Percentiles rank a stretch among this genome's conserved stretches.
phyloP scores from a whole-genome alignment of 768 basidiomycete genomes.

The Leccinum sublutescens region DNA sequence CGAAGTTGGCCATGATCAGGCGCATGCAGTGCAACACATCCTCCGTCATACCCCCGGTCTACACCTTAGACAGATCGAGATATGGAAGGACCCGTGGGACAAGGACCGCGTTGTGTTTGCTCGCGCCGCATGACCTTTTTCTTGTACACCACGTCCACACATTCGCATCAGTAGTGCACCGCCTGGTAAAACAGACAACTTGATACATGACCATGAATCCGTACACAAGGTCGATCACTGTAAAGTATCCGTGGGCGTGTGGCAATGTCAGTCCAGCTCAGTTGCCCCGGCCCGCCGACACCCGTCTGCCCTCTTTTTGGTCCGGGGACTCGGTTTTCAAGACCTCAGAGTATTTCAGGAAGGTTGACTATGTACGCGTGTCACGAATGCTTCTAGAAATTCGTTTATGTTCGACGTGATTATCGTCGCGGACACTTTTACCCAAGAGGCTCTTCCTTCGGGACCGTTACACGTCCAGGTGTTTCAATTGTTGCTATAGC shows the following conservation, averaged over 20 bases:
- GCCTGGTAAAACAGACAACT: conserved; percentile 17
- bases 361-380: background rate
- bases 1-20: conserved; percentile 79
- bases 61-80: conserved; percentile 41
- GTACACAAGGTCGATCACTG: background rate
- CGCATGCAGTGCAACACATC: conserved; percentile 56
- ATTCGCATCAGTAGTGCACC: conserved; percentile 3
- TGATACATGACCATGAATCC: conserved; percentile 2
- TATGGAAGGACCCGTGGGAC: conserved; percentile 83
- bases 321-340: conserved; percentile 9
- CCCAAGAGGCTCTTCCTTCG: background rate
- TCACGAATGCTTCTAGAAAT: background rate
- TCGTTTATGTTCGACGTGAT: conserved; percentile 14
- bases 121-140: conserved; percentile 33
- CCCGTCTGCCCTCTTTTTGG: conserved; percentile 7
- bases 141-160: background rate
- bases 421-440: conserved; percentile 6
- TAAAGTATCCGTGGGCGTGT: conserved; percentile 7
- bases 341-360: background rate
- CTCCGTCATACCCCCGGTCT: conserved; percentile 49
- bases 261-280: conserved; percentile 14
- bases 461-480: background rate
- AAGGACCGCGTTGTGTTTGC: conserved; percentile 70
- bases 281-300: background rate
- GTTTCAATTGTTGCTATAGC: conserved; percentile 27